Conservation (phyloP, 306 rosid genomes). For the Cucumis hystrix region DNA sequence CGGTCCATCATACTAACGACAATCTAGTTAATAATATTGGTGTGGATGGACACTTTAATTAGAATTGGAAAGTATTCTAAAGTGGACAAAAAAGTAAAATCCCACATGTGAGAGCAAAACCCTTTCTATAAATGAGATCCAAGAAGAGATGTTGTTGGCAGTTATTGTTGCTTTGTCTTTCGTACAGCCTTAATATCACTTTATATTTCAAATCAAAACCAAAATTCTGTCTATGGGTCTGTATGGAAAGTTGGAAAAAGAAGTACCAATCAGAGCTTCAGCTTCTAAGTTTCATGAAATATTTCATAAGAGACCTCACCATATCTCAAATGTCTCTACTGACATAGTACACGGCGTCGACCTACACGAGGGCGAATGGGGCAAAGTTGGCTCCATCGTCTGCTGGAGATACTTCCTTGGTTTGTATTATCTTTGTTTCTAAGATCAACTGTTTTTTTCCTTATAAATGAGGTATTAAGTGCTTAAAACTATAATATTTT, state of each 20-base stretch:
- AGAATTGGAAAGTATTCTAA: no score
- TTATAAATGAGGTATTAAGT: no score
- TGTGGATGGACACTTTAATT: no score
- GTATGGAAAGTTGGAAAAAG: not conserved
- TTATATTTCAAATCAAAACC: not conserved
- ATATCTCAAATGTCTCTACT: not conserved
- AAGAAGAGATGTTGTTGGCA: not conserved
- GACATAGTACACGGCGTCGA: not conserved
- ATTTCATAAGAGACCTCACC: not conserved
- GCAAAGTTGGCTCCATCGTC: not conserved
- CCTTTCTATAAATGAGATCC: not conserved
- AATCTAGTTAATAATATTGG: no score
- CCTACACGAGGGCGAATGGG: not conserved
- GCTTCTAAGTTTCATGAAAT: not conserved
- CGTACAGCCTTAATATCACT: no score
- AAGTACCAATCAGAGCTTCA: not conserved
- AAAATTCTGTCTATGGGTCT: not conserved
- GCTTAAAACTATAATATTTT: no score
- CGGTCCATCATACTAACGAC: accelerated
- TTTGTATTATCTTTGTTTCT: not conserved
- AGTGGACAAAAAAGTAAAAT: not conserved
- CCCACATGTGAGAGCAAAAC: not conserved
- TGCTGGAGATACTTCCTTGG: not conserved
- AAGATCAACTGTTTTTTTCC: no score
- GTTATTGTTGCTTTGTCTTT: not conserved